Evolutionary conservation across 306 rosid species (phyloP), one percentile per base, ranked within the genome.

Genomic region (Prunus persica): DNA sequence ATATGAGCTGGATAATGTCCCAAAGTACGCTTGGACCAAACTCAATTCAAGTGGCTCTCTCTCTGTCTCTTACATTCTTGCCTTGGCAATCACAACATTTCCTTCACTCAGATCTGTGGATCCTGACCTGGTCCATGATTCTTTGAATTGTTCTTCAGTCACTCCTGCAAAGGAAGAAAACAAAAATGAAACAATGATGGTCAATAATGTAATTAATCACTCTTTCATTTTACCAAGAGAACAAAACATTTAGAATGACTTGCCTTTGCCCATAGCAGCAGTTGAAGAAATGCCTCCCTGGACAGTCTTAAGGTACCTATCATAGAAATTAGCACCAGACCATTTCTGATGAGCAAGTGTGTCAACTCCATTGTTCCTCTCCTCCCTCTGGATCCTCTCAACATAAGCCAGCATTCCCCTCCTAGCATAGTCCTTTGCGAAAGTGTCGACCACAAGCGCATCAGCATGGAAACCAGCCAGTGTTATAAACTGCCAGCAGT

Each of bases 201-300:
- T 62, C 10, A 34, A 49, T 15, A 11, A 25, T 49, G 54, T 49
- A 49, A 49, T 13, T 49, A 38, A 38, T 49, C 18, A 11, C 45
- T 2, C 69, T 16, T 58, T 57, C 60, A 11, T 58, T n/a, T 30
- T 6, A 32, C 45, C 1, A 65, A 60, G 65, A 65, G 30, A 65
- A 22, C 25, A 25, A 66, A 19, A 50, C 34, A 20, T 11, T 50
- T 50, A 41, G 30, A 25, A 68, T 30, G 57, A 82, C 83, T 81
- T 86, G 67, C 97, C 99, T 88, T 91, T 92, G 65, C 97, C 99
- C 99, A 95, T 95, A n/a, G 99, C 97, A 22, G 99, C 96, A 20
- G 99, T 92, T 45, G 99, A 95, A 0, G 99, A 85, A 12, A 89
- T 91, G 63, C 99, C 99, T 2, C 98, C 99, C 70, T 95, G 99